Base-by-base conservation (phyloP, 2,329 filamentous ascomycete species). In the Hymenoscyphus infarciens region DNA sequence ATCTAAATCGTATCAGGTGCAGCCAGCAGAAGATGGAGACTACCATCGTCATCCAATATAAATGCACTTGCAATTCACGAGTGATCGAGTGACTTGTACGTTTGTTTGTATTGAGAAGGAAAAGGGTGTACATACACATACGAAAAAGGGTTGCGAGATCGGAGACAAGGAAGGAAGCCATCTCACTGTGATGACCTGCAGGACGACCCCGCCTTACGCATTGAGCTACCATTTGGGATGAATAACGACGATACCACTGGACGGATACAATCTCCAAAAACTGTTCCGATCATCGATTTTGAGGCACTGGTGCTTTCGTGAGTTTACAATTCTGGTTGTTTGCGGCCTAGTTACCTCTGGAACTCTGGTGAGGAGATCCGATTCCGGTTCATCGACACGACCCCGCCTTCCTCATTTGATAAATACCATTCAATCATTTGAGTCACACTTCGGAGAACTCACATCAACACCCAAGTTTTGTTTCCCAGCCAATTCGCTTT, bases 11-110 rank as follows among this genome's bases (percentile, higher is more conserved):
- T 54, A 59, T 1, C 59, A 60, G 52, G 22, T 58, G 33, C 13
- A 56, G 39, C 65, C 57, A 53, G 61, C 62, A 3, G 66, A 67
- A 58, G 71, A 72, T 67, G 71, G 71, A 52, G 68, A 63, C 27
- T 72, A 72, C 61, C 69, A 72, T 62, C 61, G 56, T 45, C 60
- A 61, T 42, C 62, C 62, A 19, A 49, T 64, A 59, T 63, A 38
- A 63, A n/a, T 53, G 27, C n/a, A 27, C 25, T 13, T 11, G 8
- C 33, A 57, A 45, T 39, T 42, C 35, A 55, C 11, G 19, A 52
- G 16, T 33, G 35, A 42, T n/a, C 33, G 42, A 13, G n/a, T 61
- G 19, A 13, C 1, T 55, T 55, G 27, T 55, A 16, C 29, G 19
- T 31, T 57, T 55, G 15, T 33, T 55, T 55, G 53, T 55, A 55